Percentiles rank a stretch among this genome's conserved stretches.
phyloP scores from a whole-genome alignment of 2,329 filamentous ascomycete species.

The Apiospora kogelbergensis region DNA sequence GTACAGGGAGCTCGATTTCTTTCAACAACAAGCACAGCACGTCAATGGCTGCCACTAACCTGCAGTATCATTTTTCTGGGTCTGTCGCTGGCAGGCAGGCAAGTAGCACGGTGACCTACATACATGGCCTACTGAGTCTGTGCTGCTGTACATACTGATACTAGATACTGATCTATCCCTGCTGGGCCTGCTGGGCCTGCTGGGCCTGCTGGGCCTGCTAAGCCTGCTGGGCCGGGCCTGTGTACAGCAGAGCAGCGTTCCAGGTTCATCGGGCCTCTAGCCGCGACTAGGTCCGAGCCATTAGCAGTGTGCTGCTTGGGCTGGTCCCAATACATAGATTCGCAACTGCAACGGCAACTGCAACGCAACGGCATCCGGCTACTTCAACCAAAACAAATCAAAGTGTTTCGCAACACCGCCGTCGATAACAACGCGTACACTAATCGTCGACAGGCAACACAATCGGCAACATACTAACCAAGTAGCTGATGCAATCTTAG shows the following conservation, averaged over 20 bases:
- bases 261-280: neutral
- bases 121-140: no score
- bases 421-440: neutral
- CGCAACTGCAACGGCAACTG: neutral
- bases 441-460: neutral
- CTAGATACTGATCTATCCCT: neutral
- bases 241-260: no score
- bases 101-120: neutral
- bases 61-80: neutral
- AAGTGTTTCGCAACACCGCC: neutral
- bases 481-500: neutral
- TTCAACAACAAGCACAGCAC: neutral
- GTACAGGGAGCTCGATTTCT: neutral
- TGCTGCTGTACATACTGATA: no score
- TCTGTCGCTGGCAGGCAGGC: neutral
- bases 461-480: neutral
- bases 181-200: neutral
- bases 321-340: neutral
- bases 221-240: no score
- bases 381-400: neutral
- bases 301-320: neutral
- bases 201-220: neutral
- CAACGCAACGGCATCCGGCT: neutral
- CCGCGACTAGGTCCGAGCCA: neutral
- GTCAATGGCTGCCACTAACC: conserved; percentile 2